Base-by-base conservation (phyloP, 345 rosid genomes). In the Geranium rotundifolium region DNA sequence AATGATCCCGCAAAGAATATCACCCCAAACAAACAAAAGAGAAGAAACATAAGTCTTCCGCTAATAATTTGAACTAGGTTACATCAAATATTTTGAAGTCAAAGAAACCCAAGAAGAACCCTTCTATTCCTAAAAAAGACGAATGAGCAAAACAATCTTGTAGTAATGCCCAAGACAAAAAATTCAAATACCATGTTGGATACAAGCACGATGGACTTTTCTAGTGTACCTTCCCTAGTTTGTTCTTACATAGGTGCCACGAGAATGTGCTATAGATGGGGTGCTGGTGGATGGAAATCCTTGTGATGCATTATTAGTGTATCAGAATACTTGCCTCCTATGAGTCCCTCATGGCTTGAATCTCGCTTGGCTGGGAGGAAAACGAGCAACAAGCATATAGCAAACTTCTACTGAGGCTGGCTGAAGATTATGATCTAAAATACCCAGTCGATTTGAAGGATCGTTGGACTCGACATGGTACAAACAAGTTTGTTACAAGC, bases 401-500 rank as follows among this genome's bases (percentile, higher is more conserved):
- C 56, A 87, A 87, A 65, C 84, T 83, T 29, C 73, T 85, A n/a
- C 61, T 72, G 19, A 75, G 79, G 70, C 84, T 87, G 20, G 74
- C 72, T 17, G 88, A 81, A 78, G 90, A 83, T 52, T 56, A 78
- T 61, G 73, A 83, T 72, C 81, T 87, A 23, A 74, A 85, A 63
- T 62, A 39, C 30, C 79, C 89, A 4, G 76, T 87, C 68, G 84
- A 85, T 70, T 76, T 85, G 82, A 85, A 75, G 78, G 67, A 73
- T 58, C 87, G 80, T 64, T 85, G 89, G 90, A 87, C 91, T 41
- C 78, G 87, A 66, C 84, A 85, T 29, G 95, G 91, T 63, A 80
- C 89, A 37, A 83, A 87, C 77, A 83, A 81, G 81, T 85, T 81
- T 67, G 85, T 87, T 34, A 83, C 85, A 55, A 81, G 83, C 76